Conservation (phyloP, 257 asterid species). For the Coffea eugenioides region DNA sequence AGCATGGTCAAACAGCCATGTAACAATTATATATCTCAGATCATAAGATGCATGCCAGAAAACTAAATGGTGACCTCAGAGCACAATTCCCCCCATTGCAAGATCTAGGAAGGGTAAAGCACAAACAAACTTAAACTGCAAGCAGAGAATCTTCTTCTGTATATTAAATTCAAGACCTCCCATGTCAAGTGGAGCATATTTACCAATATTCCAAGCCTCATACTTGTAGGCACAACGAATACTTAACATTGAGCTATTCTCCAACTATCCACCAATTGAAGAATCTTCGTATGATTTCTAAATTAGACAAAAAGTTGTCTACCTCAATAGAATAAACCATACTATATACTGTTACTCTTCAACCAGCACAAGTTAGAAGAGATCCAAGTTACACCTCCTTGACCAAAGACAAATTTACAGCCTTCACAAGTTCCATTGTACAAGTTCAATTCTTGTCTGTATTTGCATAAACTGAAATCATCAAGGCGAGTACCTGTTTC, state of each 20-base stretch:
- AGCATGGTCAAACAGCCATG: background rate
- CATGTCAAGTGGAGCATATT: background rate
- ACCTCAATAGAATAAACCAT: background rate
- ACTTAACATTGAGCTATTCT: background rate
- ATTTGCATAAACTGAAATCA: background rate
- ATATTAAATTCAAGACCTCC: background rate
- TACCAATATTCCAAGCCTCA: background rate
- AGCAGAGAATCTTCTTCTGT: background rate
- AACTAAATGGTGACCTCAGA: background rate
- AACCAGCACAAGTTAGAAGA: background rate
- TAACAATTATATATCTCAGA: background rate
- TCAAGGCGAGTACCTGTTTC: background rate
- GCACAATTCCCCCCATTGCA: background rate
- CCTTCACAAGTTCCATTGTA: background rate
- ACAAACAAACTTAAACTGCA: background rate
- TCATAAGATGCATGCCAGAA: background rate
- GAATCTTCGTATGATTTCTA: background rate
- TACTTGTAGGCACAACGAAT: no score
- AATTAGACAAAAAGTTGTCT: background rate
- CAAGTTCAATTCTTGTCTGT: background rate
- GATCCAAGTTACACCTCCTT: background rate
- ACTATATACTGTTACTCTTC: background rate
- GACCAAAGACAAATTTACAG: background rate
- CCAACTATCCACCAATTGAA: background rate
- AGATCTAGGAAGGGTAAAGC: background rate